Conservation (phyloP, 345 rosid species). For the Eucalyptus decipiens region DNA sequence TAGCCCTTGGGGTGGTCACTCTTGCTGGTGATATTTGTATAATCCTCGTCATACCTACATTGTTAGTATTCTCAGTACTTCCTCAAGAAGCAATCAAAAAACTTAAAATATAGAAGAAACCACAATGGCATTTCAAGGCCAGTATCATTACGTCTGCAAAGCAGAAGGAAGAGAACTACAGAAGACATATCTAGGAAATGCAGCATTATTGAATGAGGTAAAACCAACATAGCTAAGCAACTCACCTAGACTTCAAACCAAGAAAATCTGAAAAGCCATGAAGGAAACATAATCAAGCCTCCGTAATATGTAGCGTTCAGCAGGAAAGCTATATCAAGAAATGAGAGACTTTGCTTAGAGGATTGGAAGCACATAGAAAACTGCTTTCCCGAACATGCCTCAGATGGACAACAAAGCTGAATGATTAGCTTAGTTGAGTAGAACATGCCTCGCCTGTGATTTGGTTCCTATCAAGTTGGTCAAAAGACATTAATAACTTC, state of each 20-base stretch:
- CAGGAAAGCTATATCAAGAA: too few species aligned
- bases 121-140: neutral
- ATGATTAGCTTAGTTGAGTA: too few species aligned
- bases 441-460: neutral
- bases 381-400: too few species aligned
- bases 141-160: accelerated
- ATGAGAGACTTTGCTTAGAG: too few species aligned
- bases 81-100: neutral
- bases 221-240: too few species aligned
- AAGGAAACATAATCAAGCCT: too few species aligned
- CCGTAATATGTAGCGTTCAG: too few species aligned
- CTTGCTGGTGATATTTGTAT: neutral
- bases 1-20: neutral
- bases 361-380: too few species aligned
- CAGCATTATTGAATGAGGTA: neutral
- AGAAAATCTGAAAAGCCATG: too few species aligned
- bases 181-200: neutral
- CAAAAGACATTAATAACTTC: neutral
- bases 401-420: too few species aligned
- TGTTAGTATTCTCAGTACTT: neutral
- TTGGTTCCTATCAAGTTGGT: neutral
- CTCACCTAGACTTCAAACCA: too few species aligned
- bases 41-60: neutral
- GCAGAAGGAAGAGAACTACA: neutral
- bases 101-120: neutral